A percentile compares a stretch with the other conserved stretches of the same genome.
Conservation (phyloP, 2,329 filamentous ascomycete species). For the Cercospora janseana region DNA sequence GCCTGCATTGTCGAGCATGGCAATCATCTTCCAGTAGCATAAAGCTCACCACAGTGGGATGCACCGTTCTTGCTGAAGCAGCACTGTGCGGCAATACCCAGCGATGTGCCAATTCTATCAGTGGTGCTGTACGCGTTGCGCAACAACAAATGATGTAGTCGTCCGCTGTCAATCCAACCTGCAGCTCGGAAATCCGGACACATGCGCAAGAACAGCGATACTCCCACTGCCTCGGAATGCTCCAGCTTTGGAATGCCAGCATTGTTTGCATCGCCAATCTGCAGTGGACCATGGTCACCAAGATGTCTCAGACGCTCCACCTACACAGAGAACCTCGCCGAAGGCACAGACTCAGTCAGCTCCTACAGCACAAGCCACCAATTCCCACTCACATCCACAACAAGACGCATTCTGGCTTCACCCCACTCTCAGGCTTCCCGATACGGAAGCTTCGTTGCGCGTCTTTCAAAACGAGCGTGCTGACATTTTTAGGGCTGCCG, state of each 20-base stretch:
- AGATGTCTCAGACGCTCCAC: conserved; percentile 1
- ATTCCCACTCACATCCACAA: conserved; percentile 8
- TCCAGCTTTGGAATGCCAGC: conserved; percentile 19
- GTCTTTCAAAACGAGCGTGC: conserved; percentile 13
- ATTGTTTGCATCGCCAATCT: conserved; percentile 9
- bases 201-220: conserved; percentile 15
- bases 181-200: conserved; percentile 7
- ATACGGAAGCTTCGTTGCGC: conserved; percentile 10
- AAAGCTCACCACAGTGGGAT: background rate
- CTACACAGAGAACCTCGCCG: no score
- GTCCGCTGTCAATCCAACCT: conserved; percentile 15
- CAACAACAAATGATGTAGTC: conserved; percentile 16
- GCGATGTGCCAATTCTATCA: conserved; percentile 21
- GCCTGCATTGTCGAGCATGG: no score
- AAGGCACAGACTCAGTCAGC: background rate
- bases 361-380: background rate
- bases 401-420: conserved; percentile 15
- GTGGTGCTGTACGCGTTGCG: conserved; percentile 16
- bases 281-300: background rate
- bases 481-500: conserved; percentile 1
- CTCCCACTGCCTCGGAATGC: conserved; percentile 18
- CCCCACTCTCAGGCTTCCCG: conserved; percentile 8
- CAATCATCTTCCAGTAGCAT: no score
- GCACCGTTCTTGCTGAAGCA: no score
- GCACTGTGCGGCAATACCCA: background rate